Base-by-base conservation (phyloP, 2,329 filamentous ascomycete species). In the Thielaviopsis euricoi region DNA sequence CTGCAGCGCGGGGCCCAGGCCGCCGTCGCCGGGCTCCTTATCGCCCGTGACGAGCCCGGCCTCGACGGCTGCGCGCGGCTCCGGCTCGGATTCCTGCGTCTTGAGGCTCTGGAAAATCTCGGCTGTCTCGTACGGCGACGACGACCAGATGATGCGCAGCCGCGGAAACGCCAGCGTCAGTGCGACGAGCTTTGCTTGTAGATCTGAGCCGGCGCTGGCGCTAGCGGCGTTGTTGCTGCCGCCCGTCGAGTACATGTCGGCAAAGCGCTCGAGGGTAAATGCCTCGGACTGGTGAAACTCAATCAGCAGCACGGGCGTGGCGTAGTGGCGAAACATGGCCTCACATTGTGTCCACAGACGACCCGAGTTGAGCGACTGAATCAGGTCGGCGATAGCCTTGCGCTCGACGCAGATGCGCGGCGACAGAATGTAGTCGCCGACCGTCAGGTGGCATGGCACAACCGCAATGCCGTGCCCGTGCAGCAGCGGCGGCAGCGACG, bases 251-350 rank as follows among this genome's bases (percentile, higher is more conserved):
- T 26, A 40, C 56, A 85, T 65, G 70, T 86, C 83, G 53, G 84
- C 83, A 65, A 89, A 79, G 0, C 86, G 86, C 68, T 91, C 93
- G 17, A 98, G 82, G 0, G 90, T 97, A 70, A 98, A 98, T 3
- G 88, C 91, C 69, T 95, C 96, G 73, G 95, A 91, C 67, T 95
- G 87, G 68, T 96, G 90, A 69, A 98, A 98, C 70, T 98, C 93
- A 66, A 98, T 97, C 51, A 98, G 80, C 6, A 98, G 81, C 80
- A 97, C 87, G 0, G 89, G 86, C 63, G 72, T 83, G 66, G 86
- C 86, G 79, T 98, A 98, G 72, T 97, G 84, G 68, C 88, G 82
- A 60, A 94, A 85, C 91, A 98, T 97, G 53, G 86, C 83, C 71
- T 97, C 91, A 48, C 86, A 86, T 73, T 98, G 93, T 64, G 82